Evolutionary conservation across 345 rosid genomes (phyloP).

Genomic region (Ricinus communis): DNA sequence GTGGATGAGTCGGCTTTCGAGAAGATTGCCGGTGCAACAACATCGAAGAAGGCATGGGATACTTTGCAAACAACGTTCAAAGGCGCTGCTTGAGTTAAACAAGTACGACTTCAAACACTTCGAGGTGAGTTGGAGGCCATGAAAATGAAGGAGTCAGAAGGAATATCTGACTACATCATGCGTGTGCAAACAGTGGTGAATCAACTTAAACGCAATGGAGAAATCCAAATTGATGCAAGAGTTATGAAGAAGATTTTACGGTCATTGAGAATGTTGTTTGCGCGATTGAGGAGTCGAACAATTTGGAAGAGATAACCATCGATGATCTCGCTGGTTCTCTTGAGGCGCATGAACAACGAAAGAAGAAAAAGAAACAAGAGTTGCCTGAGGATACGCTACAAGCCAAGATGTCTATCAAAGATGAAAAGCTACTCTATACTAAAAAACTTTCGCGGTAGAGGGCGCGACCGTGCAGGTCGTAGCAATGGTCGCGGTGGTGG

Average conservation of each 20-base stretch:
- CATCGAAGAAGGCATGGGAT: conserved; percentile 3
- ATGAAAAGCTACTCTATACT: background rate
- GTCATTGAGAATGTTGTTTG: conserved; percentile 20
- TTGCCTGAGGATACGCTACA: background rate
- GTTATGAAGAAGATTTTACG: conserved; percentile 6
- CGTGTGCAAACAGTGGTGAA: no score
- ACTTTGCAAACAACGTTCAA: background rate
- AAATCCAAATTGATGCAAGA: background rate
- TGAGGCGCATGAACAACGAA: conserved; percentile 6
- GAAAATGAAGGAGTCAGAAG: no score
- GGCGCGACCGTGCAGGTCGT: background rate
- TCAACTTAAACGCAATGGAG: background rate
- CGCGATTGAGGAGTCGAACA: no score
- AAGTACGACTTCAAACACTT: conserved; percentile 10
- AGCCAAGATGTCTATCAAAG: background rate
- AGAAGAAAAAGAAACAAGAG: conserved; percentile 4
- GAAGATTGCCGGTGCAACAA: conserved; percentile 4
- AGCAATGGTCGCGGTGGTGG: background rate
- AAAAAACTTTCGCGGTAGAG: background rate
- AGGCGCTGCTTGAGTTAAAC: conserved; percentile 6
- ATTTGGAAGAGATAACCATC: no score
- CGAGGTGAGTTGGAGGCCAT: no score
- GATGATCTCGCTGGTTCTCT: no score
- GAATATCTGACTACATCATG: no score
- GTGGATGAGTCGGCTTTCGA: conserved; percentile 7